Evolutionary conservation across 2,329 filamentous ascomycete species (phyloP), one percentile per base, ranked within the genome.

Genomic region (Talaromyces verruculosus): DNA sequence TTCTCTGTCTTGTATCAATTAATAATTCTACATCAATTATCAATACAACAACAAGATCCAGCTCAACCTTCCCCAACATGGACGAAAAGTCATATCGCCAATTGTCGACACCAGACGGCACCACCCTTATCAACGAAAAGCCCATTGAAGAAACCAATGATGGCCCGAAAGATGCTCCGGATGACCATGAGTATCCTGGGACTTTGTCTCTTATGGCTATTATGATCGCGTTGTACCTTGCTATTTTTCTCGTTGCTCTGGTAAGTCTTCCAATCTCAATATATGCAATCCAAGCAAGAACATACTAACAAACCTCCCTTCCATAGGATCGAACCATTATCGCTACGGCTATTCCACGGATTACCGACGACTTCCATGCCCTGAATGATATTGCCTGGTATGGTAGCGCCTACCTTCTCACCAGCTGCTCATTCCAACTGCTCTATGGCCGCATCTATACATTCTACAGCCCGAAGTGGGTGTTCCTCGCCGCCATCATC

Each of bases 401-500:
- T 53, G 70, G 71, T 30, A 66, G 64, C 30, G 72, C 79, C 0
- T 84, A 82, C 71, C 76, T 81, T 64, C 72, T 84, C 57, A 81
- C 80, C 1, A 69, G 75, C 22, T 76, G 76, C 17, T 73, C 65
- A 6, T 69, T 71, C 33, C 67, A 67, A 51, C 71, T 81, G 6
- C 72, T 78, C 37, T 78, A 77, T 63, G 79, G 78, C 39, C 81
- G 80, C 63, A 68, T 83, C 49, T 84, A 82, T 69, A 83, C 79
- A 17, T 82, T 82, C 65, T 82, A 78, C 68, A 73, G 75, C 3
- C 71, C 78, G 43, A 83, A 83, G 72, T 80, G 76, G 77, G 74
- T 78, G 1, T 81, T 79, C 58, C 68, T 83, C 28, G 63, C 55
- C 6, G 75, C 77, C 58, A 77, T 83, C 41, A 69, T 70, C 62